Evolutionary conservation across 257 asterid species (phyloP), one percentile per base, ranked within the genome.

Genomic region (Capsicum baccatum): DNA sequence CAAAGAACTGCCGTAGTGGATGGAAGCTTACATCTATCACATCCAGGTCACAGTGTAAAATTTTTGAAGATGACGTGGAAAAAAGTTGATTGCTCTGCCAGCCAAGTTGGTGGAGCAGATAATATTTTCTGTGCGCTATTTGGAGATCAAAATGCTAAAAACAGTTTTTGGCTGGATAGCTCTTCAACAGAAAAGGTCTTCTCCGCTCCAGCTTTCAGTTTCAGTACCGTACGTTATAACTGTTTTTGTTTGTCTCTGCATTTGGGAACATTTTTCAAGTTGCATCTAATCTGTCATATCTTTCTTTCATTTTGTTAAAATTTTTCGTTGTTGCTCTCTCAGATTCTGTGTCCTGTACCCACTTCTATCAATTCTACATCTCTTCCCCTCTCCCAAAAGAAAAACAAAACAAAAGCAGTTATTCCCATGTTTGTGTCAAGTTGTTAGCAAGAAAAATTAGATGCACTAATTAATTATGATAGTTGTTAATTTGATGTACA

Each of bases 141-240:
- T 87, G 98, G 98, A 64, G 90, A 89, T 74, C 59, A 85, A 83
- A 74, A 87, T 60, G 96, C 95, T 42, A 92, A 81, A 71, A 90
- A 95, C 90, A 91, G 97, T 16, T 97, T 95, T 88, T 97, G 99
- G 99, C 90, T 97, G 87, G 99, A 97, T 84, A 97, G 98, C 90
- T 94, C 98, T 87, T 94, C 98, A 13, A 91, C 87, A 33, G 98
- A 97, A 87, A 95, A 90, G 99, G 99, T 97, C 84, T 69, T 79
- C 87, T 87, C 83, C 73, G 80, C 47, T 63, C 83, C 68, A 54
- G 16, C 56, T 58, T 78, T 52, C 26, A 55, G 33, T 68, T 80
- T 80, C 39, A 63, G 39, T 68, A 63, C 73, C 55, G 17, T 58
- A 17, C 9, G 4, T 80, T 21, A 59, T 80, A 3, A 56, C 9